Conservation (phyloP, 805 yeast genomes). For the Jamesozyma piceae region DNA sequence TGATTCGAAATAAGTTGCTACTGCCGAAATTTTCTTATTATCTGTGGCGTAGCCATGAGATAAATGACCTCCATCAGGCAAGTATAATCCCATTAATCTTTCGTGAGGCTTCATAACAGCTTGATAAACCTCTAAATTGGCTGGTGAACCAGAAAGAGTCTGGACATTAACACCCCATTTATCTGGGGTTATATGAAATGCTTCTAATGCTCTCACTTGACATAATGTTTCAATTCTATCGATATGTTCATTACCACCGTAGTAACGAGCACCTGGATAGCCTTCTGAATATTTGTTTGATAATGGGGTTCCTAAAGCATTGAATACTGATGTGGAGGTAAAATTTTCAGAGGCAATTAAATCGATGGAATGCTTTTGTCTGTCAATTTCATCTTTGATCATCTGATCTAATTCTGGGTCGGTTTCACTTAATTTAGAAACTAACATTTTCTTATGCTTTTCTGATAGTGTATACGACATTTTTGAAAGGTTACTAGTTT, state of each 20-base stretch:
- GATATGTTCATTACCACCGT: constrained; percentile 95
- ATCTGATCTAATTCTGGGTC: constrained; percentile 74
- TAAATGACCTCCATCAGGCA: constrained; percentile 97
- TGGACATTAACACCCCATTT: constrained; percentile 98
- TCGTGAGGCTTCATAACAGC: constrained; percentile 92
- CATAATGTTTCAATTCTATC: constrained; percentile 88
- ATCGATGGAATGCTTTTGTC: constrained; percentile 89
- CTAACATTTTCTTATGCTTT: constrained; percentile 54
- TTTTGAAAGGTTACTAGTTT: not conserved
- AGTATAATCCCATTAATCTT: constrained; percentile 92
- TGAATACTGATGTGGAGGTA: constrained; percentile 91
- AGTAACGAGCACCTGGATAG: constrained; percentile 96
- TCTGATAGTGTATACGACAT: constrained; percentile 28
- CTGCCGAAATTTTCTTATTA: constrained; percentile 83
- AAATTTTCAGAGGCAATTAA: constrained; percentile 95
- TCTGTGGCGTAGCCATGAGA: constrained; percentile 97
- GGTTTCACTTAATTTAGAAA: constrained; percentile 45
- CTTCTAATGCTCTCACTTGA: constrained; percentile 87
- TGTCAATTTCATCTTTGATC: constrained; percentile 67
- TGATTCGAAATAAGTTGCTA: constrained; percentile 92
- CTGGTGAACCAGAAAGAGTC: constrained; percentile 93
- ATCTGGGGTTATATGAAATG: constrained; percentile 67
- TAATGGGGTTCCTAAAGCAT: constrained; percentile 94
- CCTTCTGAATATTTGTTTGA: constrained; percentile 98
- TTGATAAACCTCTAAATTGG: constrained; percentile 90